phyloP scores from a whole-genome alignment of 2,329 filamentous ascomycete species.

The Chrysoporthe puriensis region DNA sequence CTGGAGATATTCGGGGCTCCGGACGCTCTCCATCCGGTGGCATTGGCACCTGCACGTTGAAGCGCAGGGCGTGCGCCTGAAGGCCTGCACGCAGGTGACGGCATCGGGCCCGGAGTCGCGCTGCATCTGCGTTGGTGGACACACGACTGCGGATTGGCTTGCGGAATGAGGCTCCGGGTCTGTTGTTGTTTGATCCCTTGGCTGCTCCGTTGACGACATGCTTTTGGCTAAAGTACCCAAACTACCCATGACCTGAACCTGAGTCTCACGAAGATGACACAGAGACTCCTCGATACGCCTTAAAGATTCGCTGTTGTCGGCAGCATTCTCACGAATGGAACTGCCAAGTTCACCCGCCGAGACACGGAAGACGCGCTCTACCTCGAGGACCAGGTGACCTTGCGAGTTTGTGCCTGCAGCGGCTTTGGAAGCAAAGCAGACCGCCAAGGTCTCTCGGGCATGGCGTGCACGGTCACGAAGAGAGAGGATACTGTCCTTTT shows the following conservation, averaged over 20 bases:
- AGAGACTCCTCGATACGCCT: neutral
- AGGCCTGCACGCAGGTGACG: neutral
- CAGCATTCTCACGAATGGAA: neutral
- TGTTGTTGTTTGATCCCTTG: neutral
- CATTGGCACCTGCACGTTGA: constrained; percentile 1
- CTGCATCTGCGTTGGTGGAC: neutral
- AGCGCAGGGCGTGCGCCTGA: neutral
- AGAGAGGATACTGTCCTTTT: neutral
- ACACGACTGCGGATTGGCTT: neutral
- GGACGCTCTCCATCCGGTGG: neutral
- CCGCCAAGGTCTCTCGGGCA: neutral
- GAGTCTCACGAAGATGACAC: neutral
- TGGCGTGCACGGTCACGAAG: neutral
- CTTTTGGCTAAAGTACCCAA: neutral
- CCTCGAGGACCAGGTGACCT: neutral
- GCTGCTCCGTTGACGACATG: neutral
- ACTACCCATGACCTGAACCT: neutral
- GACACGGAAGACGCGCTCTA: neutral
- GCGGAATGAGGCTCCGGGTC: neutral
- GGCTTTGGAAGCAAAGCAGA: neutral
- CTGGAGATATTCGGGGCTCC: neutral
- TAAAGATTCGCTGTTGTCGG: neutral
- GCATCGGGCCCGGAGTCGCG: neutral
- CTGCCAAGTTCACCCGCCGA: constrained; percentile 1
- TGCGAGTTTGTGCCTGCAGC: neutral